Conservation (phyloP, 306 rosid species). For the Cicer judaicum region DNA sequence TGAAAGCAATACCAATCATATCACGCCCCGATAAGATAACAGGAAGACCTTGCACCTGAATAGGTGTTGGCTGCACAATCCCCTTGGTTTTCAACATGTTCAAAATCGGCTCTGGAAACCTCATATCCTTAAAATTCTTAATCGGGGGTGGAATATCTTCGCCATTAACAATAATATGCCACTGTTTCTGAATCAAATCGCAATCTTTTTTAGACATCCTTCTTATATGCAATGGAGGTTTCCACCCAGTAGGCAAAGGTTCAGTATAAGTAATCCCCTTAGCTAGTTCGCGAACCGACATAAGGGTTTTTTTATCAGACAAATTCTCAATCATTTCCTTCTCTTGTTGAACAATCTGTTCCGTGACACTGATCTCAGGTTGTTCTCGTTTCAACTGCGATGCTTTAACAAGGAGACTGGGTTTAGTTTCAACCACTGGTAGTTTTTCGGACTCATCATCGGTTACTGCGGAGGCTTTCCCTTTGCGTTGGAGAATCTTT, state of each 20-base stretch:
- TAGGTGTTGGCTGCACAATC: slow-evolving; percentile 93
- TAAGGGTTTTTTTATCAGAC: slow-evolving; percentile 79
- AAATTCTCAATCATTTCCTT: slow-evolving; percentile 91
- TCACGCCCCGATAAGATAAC: slow-evolving; percentile 87
- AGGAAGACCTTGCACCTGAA: slow-evolving; percentile 97
- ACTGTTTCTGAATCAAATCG: slow-evolving; percentile 79
- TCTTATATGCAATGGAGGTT: slow-evolving; percentile 79
- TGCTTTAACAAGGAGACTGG: slow-evolving; percentile 80
- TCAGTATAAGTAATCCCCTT: slow-evolving; percentile 87
- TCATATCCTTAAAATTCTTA: slow-evolving; percentile 89
- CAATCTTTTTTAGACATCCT: slow-evolving; percentile 68
- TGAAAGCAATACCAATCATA: slow-evolving; percentile 97
- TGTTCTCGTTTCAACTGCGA: slow-evolving; percentile 85
- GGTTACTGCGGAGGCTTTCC: slow-evolving; percentile 49
- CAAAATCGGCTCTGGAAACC: slow-evolving; percentile 86
- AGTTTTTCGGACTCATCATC: slow-evolving; percentile 76
- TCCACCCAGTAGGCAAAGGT: slow-evolving; percentile 90
- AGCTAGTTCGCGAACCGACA: slow-evolving; percentile 93
- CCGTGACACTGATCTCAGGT: slow-evolving; percentile 80
- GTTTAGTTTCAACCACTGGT: slow-evolving; percentile 68
- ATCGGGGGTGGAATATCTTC: slow-evolving; percentile 79
- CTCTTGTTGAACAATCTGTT: slow-evolving; percentile 85
- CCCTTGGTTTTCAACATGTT: slow-evolving; percentile 80
- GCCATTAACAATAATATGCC: slow-evolving; percentile 94
- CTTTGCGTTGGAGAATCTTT: slow-evolving; percentile 82